These are phyloP conservation scores for Aspergillus ochraceoroseus DNA, from an alignment of 2,329 filamentous ascomycete genomes.

Conservation along the genomic window DNA sequence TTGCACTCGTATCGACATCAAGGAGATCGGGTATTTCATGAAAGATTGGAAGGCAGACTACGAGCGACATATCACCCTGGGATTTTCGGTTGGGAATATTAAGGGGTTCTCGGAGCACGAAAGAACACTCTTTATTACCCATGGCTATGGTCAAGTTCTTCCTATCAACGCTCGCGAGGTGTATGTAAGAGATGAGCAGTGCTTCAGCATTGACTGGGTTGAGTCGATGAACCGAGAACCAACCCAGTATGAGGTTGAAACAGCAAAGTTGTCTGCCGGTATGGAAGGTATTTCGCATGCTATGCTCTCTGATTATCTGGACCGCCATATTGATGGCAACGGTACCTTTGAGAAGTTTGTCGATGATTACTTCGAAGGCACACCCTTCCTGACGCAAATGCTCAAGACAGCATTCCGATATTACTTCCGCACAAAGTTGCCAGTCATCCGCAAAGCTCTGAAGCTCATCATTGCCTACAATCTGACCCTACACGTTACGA, in stretches of 20 bases:
- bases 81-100: constrained; percentile 90
- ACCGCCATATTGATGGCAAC: constrained; percentile 89
- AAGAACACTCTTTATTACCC: constrained; percentile 80
- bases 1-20: constrained; percentile 96
- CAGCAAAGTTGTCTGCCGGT: constrained; percentile 81
- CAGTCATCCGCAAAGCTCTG: constrained; percentile 88
- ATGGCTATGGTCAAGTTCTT: constrained; percentile 89
- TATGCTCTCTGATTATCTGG: constrained; percentile 83
- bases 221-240: constrained; percentile 73
- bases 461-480: constrained; percentile 96
- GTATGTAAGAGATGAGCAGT: constrained; percentile 84
- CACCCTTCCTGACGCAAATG: constrained; percentile 90
- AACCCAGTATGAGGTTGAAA: constrained; percentile 77
- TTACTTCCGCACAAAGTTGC: constrained; percentile 80
- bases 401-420: constrained; percentile 93
- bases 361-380: constrained; percentile 93
- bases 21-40: constrained; percentile 97
- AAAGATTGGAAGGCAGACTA: constrained; percentile 99
- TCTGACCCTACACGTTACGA: constrained; percentile 86
- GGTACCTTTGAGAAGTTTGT: constrained; percentile 89
- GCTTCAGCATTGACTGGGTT: constrained; percentile 90
- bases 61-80: constrained; percentile 79
- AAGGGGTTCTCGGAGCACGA: constrained; percentile 69
- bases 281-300: constrained; percentile 78
- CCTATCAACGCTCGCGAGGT: constrained; percentile 93